Conservation (phyloP, 257 asterid genomes). For the Ligustrum vulgare region DNA sequence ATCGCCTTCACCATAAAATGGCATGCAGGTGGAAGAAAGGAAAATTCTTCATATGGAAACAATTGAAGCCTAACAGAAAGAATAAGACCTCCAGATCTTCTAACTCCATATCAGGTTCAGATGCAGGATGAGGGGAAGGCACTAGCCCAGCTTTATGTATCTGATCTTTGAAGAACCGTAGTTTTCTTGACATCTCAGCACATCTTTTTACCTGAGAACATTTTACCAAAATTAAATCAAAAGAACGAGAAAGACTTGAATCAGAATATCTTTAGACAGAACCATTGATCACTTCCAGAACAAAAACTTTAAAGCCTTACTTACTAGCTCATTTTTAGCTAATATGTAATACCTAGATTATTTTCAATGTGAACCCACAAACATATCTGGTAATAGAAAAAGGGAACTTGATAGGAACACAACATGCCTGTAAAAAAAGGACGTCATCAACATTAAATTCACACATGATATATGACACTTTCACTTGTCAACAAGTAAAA, state of each 20-base stretch:
- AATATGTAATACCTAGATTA: constrained; percentile 3
- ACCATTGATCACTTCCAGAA: neutral
- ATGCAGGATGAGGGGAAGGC: constrained; percentile 61
- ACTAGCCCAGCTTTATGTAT: constrained; percentile 79
- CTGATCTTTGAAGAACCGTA: constrained; percentile 88
- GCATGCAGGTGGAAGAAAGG: neutral
- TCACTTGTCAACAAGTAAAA: neutral
- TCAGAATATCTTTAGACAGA: constrained; percentile 6
- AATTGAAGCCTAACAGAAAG: constrained; percentile 17
- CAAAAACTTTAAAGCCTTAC: constrained; percentile 14
- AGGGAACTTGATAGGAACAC: neutral
- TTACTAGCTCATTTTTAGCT: constrained; percentile 7
- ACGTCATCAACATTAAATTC: neutral
- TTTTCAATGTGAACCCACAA: neutral
- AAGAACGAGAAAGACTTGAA: constrained; percentile 19
- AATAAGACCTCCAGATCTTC: constrained; percentile 85
- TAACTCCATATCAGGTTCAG: constrained; percentile 81
- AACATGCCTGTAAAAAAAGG: constrained; percentile 1
- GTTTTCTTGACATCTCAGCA: constrained; percentile 96
- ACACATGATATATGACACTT: neutral
- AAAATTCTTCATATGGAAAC: neutral
- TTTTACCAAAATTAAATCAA: constrained; percentile 20
- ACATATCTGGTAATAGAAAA: neutral
- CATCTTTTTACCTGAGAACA: constrained; percentile 87
- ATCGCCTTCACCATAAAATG: neutral